Conservation (phyloP, 176 grass and related monocot genomes). For the Musa troglodytarum region DNA sequence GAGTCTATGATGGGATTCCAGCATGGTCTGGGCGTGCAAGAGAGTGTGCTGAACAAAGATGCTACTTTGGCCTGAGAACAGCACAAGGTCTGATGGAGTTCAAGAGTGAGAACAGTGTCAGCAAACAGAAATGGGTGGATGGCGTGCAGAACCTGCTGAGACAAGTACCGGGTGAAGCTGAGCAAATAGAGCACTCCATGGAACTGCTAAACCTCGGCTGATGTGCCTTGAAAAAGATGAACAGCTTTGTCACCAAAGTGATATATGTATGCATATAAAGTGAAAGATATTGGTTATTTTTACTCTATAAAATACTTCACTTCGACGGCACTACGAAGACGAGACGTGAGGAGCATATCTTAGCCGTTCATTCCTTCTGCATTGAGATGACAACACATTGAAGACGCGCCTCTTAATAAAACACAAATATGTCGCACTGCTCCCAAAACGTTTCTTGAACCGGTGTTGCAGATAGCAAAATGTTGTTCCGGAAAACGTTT, state of each 20-base stretch:
- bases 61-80: slow-evolving; percentile 72
- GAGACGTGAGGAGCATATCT: too few species aligned
- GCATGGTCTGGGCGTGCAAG: slow-evolving; percentile 47
- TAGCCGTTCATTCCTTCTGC: too few species aligned
- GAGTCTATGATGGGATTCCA: slow-evolving; percentile 63
- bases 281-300: neutral
- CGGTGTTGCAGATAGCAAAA: too few species aligned
- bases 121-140: slow-evolving; percentile 79
- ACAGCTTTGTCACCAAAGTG: neutral
- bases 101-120: slow-evolving; percentile 46
- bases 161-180: slow-evolving; percentile 36
- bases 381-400: too few species aligned
- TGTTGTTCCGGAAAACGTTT: too few species aligned
- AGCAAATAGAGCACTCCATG: slow-evolving; percentile 31
- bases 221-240: neutral
- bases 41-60: slow-evolving; percentile 22
- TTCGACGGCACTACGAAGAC: too few species aligned
- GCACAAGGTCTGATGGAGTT: slow-evolving; percentile 77
- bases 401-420: too few species aligned
- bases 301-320: too few species aligned
- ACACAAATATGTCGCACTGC: too few species aligned
- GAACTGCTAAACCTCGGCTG: slow-evolving; percentile 38
- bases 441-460: too few species aligned
- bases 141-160: slow-evolving; percentile 74
- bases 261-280: neutral